Base-by-base conservation (phyloP, 2,329 filamentous ascomycete genomes). In the Lasiodiplodia sp. region DNA sequence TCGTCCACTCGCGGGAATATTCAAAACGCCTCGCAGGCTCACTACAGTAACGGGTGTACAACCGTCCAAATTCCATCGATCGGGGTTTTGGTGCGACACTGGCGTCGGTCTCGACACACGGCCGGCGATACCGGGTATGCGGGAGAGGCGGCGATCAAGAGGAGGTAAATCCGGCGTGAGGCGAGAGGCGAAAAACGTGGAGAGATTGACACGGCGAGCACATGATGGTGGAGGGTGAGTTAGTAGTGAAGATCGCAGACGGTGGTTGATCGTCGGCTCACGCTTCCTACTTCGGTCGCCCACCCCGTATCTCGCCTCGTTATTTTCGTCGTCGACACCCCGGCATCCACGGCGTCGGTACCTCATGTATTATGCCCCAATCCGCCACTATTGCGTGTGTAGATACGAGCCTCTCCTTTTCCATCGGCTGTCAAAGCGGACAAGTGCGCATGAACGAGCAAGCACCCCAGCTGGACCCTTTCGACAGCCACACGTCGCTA, bases 251-350 rank as follows among this genome's bases (percentile, higher is more conserved):
- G 28, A 28, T 28, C 28, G 28, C 28, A 28, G 28, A 6, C 28
- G 28, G 28, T 28, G 28, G 28, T 28, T 4, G 28, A 28, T 28
- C 28, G 28, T 62, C 57, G 57, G 40, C 40, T 18, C 16, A 44
- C 40, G 16, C 40, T 44, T 44, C 38, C 38, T 4, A 18, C n/a
- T 18, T 16, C 16, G 14, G 38, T 44, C 40, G 40, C n/a, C 40
- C 16, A 44, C 38, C 38, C 38, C 8, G 37, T 40, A 57, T 62
- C 37, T 62, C 57, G 57, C 57, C 57, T 62, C 57, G 57, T 62
- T 62, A 62, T 62, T 62, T 62, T 62, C 37, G 57, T 60, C 56
- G 21, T 16, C 52, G 51, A 12, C 23, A 14, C 18, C 25, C 57
- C 14, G 47, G 47, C 49, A 34, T 16, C 57, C 57, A 62, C 14